Evolutionary conservation across 495 filamentous ascomycete genomes (phyloP), one percentile per base, ranked within the genome.

Genomic region (Schizothecium vesticola): DNA sequence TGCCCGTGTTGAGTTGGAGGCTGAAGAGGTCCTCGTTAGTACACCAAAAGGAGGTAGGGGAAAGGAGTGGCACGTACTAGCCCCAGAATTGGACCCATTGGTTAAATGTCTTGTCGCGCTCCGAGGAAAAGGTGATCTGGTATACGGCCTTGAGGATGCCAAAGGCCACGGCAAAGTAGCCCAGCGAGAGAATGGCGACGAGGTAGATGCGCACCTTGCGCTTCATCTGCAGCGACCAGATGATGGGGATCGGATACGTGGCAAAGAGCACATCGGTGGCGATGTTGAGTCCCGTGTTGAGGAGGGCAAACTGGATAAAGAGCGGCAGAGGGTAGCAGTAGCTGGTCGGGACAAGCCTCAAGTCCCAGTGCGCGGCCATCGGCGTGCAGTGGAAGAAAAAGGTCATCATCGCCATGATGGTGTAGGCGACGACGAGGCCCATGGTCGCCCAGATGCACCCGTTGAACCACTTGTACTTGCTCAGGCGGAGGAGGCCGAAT

Each of bases 371-470:
- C n/a, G 55, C 64, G 4, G 55, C 24, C 64, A 66, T 66, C 26
- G 78, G 78, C 16, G 66, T 60, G 57, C 78, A 80, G 43, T 73
- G 71, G 58, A 79, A 71, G 28, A 77, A 71, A 23, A 79, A 43
- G 24, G 77, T 78, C 43, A 70, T 59, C 10, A 64, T 62, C 57
- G 67, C 73, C 43, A 73, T 64, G 63, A 77, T 61, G 22, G 73
- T 73, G 66, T 77, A 76, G 9, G 65, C 58, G 0, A 73, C 67
- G 12, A 80, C 68, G 62, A 59, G 69, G 63, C 60, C 69, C 62
- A 70, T 76, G 60, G 58, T 69, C 51, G 59, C 73, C 31, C 62
- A 73, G 61, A 74, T 68, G 25, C 64, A 67, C 62, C 23, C 67
- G 2, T 43, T 61, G 63, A 67, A 78, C 70, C 63, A 65, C 58